Conservation (phyloP, 75 land plant species). For the Pseudotsuga menziesii region DNA sequence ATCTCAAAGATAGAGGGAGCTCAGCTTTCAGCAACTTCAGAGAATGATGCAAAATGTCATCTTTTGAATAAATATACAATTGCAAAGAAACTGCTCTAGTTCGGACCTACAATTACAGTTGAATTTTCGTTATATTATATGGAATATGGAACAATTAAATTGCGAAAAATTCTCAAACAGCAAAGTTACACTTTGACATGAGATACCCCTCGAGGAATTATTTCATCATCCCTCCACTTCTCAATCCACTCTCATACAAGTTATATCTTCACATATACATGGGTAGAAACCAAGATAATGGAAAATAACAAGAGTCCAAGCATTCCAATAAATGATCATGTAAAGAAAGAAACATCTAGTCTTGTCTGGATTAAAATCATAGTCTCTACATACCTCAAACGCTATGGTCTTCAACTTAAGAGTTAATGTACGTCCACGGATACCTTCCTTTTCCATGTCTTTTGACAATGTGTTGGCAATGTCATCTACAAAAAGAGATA, state of each 20-base stretch:
- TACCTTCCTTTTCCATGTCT: constrained; percentile 76
- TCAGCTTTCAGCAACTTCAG: constrained; percentile 72
- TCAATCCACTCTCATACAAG: neutral
- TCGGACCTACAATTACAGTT: constrained; percentile 48
- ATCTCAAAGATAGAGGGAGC: constrained; percentile 73
- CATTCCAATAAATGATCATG: neutral
- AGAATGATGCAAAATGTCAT: constrained; percentile 67
- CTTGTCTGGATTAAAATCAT: neutral
- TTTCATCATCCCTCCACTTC: neutral
- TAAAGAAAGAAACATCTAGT: constrained; percentile 4
- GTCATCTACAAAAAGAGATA: constrained; percentile 29
- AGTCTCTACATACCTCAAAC: constrained; percentile 58
- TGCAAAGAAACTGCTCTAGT: constrained; percentile 72
- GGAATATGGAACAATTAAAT: neutral
- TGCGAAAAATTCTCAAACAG: too few species aligned
- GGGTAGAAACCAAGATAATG: neutral
- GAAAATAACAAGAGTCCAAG: constrained; percentile 1
- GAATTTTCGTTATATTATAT: neutral
- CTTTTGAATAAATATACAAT: constrained; percentile 48
- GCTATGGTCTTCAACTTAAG: constrained; percentile 79
- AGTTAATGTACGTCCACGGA: constrained; percentile 76
- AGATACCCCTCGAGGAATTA: neutral
- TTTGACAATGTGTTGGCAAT: constrained; percentile 58
- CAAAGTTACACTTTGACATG: too few species aligned
- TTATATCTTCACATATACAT: neutral